phyloP scores from a whole-genome alignment of 106 monocot species.

The Acorus calamus region DNA sequence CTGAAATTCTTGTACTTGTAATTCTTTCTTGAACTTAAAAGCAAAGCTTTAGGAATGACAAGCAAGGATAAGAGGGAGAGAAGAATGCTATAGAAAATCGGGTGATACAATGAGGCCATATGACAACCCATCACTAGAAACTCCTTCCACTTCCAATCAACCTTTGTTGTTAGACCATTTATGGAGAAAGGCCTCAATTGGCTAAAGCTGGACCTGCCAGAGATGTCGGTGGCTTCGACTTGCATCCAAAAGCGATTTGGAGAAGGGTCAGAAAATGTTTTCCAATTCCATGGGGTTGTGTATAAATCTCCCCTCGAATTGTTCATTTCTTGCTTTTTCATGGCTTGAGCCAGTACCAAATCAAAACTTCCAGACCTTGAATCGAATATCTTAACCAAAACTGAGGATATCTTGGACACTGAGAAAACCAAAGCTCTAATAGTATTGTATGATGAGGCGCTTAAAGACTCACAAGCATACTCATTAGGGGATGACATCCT shows the following conservation, averaged over 20 bases:
- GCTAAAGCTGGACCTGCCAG: constrained; percentile 47
- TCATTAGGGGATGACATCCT: constrained; percentile 42
- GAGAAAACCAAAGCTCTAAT: constrained; percentile 84
- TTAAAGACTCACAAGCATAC: constrained; percentile 39
- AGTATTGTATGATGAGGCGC: constrained; percentile 34
- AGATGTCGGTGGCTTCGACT: constrained; percentile 67
- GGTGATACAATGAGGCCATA: constrained; percentile 54
- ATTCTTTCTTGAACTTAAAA: constrained; percentile 25
- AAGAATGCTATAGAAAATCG: constrained; percentile 36
- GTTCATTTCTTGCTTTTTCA: constrained; percentile 51
- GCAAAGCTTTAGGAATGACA: constrained; percentile 45
- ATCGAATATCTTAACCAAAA: constrained; percentile 78
- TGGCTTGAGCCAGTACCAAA: constrained; percentile 56
- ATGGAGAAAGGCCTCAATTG: constrained; percentile 79
- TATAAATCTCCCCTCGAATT: constrained; percentile 63
- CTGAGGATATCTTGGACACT: constrained; percentile 29
- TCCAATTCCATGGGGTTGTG: constrained; percentile 74
- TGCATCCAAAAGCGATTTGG: constrained; percentile 79
- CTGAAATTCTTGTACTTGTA: constrained; percentile 18
- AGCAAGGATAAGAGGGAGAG: constrained; percentile 46
- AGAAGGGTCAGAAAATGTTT: constrained; percentile 72
- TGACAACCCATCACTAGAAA: constrained; percentile 87
- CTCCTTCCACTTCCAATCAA: constrained; percentile 83
- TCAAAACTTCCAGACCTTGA: constrained; percentile 40
- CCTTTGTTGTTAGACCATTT: constrained; percentile 53